These are phyloP conservation scores for Ustilago tritici DNA, from an alignment of 1,284 basidiomycete genomes.

Conservation along the genomic window DNA sequence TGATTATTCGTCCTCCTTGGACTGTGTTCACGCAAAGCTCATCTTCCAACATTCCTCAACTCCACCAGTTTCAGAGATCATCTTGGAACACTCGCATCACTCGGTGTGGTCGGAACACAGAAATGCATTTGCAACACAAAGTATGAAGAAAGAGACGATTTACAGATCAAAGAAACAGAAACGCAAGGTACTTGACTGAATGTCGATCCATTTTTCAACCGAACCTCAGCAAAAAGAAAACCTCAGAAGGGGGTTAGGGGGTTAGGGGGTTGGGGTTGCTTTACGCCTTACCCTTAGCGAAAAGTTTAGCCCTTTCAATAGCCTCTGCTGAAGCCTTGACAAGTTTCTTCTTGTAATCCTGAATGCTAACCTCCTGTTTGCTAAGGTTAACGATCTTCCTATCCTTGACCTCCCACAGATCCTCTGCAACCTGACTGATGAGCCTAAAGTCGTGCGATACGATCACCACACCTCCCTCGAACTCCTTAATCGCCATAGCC, in stretches of 20 bases:
- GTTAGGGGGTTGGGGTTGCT: background rate
- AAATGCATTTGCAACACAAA: conserved; percentile 13
- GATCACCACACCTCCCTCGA: conserved; percentile 88
- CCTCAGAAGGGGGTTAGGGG: too few relatives aligned
- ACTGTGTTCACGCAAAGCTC: too few relatives aligned
- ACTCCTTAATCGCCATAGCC: conserved; percentile 93
- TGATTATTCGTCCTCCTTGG: too few relatives aligned
- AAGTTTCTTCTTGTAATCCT: conserved; percentile 68
- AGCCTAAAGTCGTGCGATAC: conserved; percentile 68
- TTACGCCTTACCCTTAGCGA: conserved; percentile 58
- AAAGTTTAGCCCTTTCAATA: conserved; percentile 67
- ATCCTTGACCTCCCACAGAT: conserved; percentile 97
- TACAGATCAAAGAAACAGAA: conserved; percentile 15
- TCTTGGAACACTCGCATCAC: background rate
- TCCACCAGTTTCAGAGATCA: too few relatives aligned
- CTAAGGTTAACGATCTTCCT: conserved; percentile 93
- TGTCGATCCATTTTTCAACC: too few relatives aligned
- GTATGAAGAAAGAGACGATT: conserved; percentile 5
- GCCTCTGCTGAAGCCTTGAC: conserved; percentile 63
- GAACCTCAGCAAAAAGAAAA: too few relatives aligned
- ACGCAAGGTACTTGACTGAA: background rate
- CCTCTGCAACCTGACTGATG: conserved; percentile 74
- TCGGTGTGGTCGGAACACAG: background rate
- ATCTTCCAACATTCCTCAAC: too few relatives aligned
- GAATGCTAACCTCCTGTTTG: conserved; percentile 76